phyloP scores from a whole-genome alignment of 257 asterid genomes.

The Agastache rugosa region DNA sequence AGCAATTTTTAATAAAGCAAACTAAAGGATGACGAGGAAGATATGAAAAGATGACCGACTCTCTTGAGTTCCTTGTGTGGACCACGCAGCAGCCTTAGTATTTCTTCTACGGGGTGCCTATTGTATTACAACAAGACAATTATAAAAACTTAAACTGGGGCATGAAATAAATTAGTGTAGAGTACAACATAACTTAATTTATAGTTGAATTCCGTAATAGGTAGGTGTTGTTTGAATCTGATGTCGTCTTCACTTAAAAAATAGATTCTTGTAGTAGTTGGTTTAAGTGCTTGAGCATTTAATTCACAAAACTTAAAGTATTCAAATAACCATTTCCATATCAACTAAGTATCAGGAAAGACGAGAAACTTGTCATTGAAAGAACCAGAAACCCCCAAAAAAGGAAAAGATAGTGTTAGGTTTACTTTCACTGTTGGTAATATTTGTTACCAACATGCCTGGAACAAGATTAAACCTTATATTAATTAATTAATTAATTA shows the following conservation, averaged over 20 bases:
- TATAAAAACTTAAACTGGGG: neutral
- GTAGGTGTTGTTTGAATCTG: neutral
- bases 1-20: slow-evolving; percentile 27
- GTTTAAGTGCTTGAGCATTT: neutral
- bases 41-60: slow-evolving; percentile 48
- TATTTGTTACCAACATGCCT: too few relatives aligned
- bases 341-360: slow-evolving; percentile 16
- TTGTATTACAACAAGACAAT: slow-evolving; percentile 19
- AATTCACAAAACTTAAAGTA: slow-evolving; percentile 3
- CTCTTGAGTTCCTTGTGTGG: slow-evolving; percentile 92
- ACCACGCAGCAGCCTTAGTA: slow-evolving; percentile 87
- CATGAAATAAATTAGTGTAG: neutral
- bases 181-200: neutral
- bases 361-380: slow-evolving; percentile 1
- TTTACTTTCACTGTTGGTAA: too few relatives aligned
- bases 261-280: neutral
- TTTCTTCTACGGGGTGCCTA: slow-evolving; percentile 96
- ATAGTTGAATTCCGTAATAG: neutral
- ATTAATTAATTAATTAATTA: too few relatives aligned
- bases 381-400: neutral
- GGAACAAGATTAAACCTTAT: too few relatives aligned
- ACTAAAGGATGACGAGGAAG: slow-evolving; percentile 1
- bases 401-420: neutral
- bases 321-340: neutral
- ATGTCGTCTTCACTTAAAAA: slow-evolving; percentile 13